Evolutionary conservation across 2,329 filamentous ascomycete genomes (phyloP), one percentile per base, ranked within the genome.

Genomic region (Aspergillus sclerotialis): DNA sequence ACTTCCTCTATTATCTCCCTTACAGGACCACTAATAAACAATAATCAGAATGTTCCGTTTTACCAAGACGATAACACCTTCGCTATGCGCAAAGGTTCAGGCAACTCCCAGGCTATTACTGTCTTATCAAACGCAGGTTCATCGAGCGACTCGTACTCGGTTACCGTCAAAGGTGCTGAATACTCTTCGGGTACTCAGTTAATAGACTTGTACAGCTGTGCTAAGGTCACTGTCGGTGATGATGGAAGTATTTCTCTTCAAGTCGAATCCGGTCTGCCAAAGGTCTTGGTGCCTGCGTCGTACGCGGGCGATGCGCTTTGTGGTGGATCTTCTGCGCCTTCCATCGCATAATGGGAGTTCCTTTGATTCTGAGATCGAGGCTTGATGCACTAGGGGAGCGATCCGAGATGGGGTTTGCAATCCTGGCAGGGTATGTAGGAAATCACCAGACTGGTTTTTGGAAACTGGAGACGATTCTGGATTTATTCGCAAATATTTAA

Each of bases 51-150:
- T 35, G 53, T 56, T 14, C 52, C 64, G 5, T 58, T 72, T 38
- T 71, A 67, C 45, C 56, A 57, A 30, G 66, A 72, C 29, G 46
- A 49, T 4, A 56, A 60, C 25, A 65, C 62, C 7, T 43, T 72
- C 9, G 68, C 61, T 3, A 63, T 71, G 51, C 61, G 67, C 29
- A 60, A 60, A 32, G 57, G 57, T 29, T 37, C 30, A 12, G 66
- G 68, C 38, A 68, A 65, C 3, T 51, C 55, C 25, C 62, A 64
- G 31, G 39, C 59, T 5, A 48, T 58, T 4, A 60, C 61, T 7
- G 50, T 73, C 11, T 56, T 73, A 23, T 63, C 66, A 31, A 52
- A 64, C 30, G 63, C 64, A 12, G 65, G 68, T 30, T 45, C 49
- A 2, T 33, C 33, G 0, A 53, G 52, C 6, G 41, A 32, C 7